phyloP scores from a whole-genome alignment of 1,284 basidiomycete genomes.

The Peniophora sp. region DNA sequence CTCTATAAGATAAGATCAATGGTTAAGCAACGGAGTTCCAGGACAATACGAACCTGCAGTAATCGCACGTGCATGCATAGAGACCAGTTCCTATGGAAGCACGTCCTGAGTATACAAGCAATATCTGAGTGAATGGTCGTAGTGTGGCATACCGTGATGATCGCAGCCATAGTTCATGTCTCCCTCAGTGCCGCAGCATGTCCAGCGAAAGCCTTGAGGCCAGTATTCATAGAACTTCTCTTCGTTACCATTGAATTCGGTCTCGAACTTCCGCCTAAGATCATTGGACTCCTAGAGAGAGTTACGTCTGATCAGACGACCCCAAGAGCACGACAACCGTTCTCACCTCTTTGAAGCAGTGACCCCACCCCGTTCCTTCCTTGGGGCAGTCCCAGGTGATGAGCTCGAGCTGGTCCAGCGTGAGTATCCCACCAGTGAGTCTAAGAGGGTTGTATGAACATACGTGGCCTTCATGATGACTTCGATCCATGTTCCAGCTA shows the following conservation, averaged over 20 bases:
- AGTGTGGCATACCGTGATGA: conserved; percentile 23
- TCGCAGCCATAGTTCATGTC: conserved; percentile 27
- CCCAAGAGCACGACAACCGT: not conserved
- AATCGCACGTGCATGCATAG: conserved; percentile 29
- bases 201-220: conserved; percentile 26
- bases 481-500: conserved; percentile 19
- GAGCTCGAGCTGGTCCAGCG: conserved; percentile 26
- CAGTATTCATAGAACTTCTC: conserved; percentile 21
- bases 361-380: conserved; percentile 8
- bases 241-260: conserved; percentile 18
- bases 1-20: conserved; percentile 10
- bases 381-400: conserved; percentile 21
- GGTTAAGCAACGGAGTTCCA: not conserved
- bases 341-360: conserved; percentile 3
- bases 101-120: not conserved
- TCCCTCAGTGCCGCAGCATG: conserved; percentile 24
- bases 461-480: not conserved
- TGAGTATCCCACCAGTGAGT: conserved; percentile 9
- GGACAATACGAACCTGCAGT: conserved; percentile 22
- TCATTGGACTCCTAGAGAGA: conserved; percentile 17
- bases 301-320: not conserved
- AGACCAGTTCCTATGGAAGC: conserved; percentile 18
- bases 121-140: not conserved
- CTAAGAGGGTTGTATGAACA: too few relatives aligned
- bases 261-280: conserved; percentile 19